Base-by-base conservation (phyloP, 1,139 yeast genomes). In the Candida sanyaensis region DNA sequence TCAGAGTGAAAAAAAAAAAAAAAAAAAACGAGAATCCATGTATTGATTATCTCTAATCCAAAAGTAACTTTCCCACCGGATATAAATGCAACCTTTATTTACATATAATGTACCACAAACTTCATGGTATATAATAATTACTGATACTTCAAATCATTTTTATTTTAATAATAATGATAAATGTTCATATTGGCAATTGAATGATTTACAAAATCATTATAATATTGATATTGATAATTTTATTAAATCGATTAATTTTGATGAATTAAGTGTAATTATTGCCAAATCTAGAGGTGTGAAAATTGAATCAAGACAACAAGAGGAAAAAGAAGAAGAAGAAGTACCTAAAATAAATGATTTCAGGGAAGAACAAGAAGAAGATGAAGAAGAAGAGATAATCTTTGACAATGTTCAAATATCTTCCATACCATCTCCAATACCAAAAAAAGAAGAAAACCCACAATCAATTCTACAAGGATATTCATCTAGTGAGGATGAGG, bases 141-240 rank as follows among this genome's bases (percentile, higher is more conserved):
- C 73, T 2, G 53, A 62, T 27, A 54, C 52, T 2, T 64, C 62
- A 0, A 41, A 49, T 21, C 77, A 72, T 52, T 72, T 70, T 49
- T 72, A 71, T 56, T 71, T 59, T 50, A 62, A 69, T 51, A 44
- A 50, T 10, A 39, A 29, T 1, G 50, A 56, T 13, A 52, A 53
- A 27, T 34, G 45, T 23, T 62, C 74, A 4, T 68, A 59, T 45
- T 72, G 77, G 77, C 75, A 70, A 55, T 53, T 71, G 37, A 44
- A 56, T 30, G 75, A 71, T 43, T 36, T 69, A 17, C 52, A 51
- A 23, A 50, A 49, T 9, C 45, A 41, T 6, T 54, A 55, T 45
- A 54, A 46, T n/a, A 53, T 57, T 2, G 59, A 59, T 36, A 46
- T 58, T 50, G 12, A 11, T 11, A 27, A 58, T 58, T 41, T 41